Base-by-base conservation (phyloP, 768 basidiomycete species). In the Lentinula guzmanii region DNA sequence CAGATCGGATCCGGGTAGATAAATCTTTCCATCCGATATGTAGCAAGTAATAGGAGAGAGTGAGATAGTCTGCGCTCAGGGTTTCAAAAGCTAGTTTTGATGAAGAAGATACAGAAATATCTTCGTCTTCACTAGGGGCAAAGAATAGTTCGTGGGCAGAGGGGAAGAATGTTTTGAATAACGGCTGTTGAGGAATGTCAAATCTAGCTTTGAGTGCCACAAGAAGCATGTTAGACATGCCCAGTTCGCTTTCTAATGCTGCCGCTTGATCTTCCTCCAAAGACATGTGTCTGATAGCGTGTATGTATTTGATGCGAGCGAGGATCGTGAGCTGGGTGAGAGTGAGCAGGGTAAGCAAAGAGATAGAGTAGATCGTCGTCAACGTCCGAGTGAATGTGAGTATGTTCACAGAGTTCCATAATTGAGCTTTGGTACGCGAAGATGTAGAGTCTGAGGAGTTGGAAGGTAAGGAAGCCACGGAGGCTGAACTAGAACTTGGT, bases 401-500 rank as follows among this genome's bases (percentile, higher is more conserved):
- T 41, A 94, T 83, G 71, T 97, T 98, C 41, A 97, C 82, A 73
- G 97, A 93, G 61, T 87, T 86, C 96, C 96, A 98, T 6, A 98
- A 77, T 67, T 95, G 89, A 1, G 82, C 83, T 70, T 89, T 94
- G n/a, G 82, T 86, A 63, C 82, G 74, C 39, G 73, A 58, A 48
- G 43, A 46, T 24, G 45, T 48, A 21, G 41, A 56, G 3, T 28
- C 55, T 11, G 55, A 56, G 8, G 55, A 56, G 21, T 45, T 42
- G 24, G 50, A 60, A 33, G 58, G 31, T 45, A 52, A 54, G 55
- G 58, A 58, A 42, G 41, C 34, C n/a, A 57, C 50, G 11, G 58
- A 56, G 46, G 59, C 61, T 46, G 52, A 51, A 34, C 48, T 61
- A 52, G 35, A 65, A 60, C 39, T 37, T 48, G 51, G 58, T 41